Percentiles rank a stretch among this genome's conserved stretches.
Conservation (phyloP, 352 stramenopile genomes). For the Phytophthora lateralis region DNA sequence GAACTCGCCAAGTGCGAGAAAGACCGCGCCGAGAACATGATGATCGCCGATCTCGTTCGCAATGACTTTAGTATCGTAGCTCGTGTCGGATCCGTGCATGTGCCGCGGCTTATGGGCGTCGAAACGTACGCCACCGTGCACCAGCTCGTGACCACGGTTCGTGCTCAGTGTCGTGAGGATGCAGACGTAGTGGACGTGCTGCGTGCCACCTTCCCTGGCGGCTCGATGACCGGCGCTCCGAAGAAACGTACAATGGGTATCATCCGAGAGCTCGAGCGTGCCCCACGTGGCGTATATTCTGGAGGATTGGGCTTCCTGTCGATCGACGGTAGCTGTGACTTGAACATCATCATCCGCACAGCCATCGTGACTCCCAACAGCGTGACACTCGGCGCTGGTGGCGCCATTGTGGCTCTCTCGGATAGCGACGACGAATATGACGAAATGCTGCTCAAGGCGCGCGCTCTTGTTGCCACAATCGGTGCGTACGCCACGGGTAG, state of each 20-base stretch:
- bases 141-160: conserved; percentile 97
- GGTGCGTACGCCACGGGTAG: conserved; percentile 59
- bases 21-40: conserved; percentile 97
- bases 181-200: conserved; percentile 91
- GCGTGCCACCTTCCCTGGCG: conserved; percentile 94
- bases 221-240: conserved; percentile 98
- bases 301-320: conserved; percentile 96
- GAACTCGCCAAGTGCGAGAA: conserved; percentile 90
- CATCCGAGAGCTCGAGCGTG: conserved; percentile 91
- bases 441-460: conserved; percentile 93
- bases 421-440: conserved; percentile 94
- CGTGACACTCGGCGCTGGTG: conserved; percentile 93
- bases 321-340: conserved; percentile 94
- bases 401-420: conserved; percentile 95
- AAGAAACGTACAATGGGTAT: conserved; percentile 97
- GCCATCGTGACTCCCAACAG: conserved; percentile 87
- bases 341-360: conserved; percentile 98
- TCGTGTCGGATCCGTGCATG: conserved; percentile 90
- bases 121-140: conserved; percentile 97
- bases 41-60: conserved; percentile 97
- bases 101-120: conserved; percentile 94
- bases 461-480: conserved; percentile 64
- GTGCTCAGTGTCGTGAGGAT: conserved; percentile 62
- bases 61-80: conserved; percentile 97
- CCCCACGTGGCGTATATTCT: conserved; percentile 94